Evolutionary conservation across 805 yeast genomes (phyloP), one percentile per base, ranked within the genome.

Genomic region (Candida boleticola): DNA sequence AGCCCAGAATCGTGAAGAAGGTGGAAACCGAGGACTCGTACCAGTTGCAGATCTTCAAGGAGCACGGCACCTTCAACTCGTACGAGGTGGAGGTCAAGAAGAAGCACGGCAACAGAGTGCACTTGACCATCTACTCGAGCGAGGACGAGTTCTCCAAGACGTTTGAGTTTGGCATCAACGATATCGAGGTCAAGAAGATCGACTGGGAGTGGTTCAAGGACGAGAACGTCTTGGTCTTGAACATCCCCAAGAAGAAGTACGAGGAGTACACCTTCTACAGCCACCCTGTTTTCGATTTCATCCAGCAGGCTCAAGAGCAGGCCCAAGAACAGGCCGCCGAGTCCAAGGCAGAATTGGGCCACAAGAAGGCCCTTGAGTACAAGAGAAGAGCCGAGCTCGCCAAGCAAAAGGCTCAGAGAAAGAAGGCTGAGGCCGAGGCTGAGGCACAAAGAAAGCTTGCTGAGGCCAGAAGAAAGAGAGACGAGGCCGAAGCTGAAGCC

Each of bases 1-100:
- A 44, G 32, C 64, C 71, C 3, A 61, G 56, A 45, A 59, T 66
- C n/a, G 49, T 66, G 32, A 66, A 61, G 51, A 60, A 60, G 43
- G 48, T 63, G 9, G 74, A 68, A 45, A 50, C 60, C 11, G 70
- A 63, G 27, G 61, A 61, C 38, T 48, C 42, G 6, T 64, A 57
- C 44, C 70, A 66, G 45, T 58, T 67, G 31, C 69, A 67, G 42
- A 61, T 68, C 39, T 61, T 54, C 46, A 67, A 68, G 47, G 47
- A 51, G 26, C 52, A 44, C 29, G 72, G 73, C 6, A 49, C 60
- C 49, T 68, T 64, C 50, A 49, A 55, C 41, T 51, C 61, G 7
- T 65, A 62, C 49, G 69, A 66, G 44, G 61, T 68, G 34, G 50
- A 50, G 46, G 53, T 52, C 40, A 3, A 55, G 45, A 44, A 51